Base-by-base conservation (phyloP, 305 asterid species). In the Petunia hybrid region DNA sequence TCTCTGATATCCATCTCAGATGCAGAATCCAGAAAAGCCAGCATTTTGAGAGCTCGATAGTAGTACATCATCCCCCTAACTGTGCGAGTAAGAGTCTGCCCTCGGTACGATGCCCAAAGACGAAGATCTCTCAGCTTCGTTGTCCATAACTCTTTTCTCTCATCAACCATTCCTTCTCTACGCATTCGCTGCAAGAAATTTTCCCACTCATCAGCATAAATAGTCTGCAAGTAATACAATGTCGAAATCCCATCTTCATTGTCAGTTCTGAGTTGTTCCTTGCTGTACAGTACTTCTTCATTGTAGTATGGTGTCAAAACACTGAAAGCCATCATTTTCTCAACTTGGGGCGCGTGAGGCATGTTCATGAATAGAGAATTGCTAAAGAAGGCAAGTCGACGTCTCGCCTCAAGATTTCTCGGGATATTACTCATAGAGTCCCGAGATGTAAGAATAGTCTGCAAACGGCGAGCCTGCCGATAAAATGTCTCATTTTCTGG, bases 31-130 rank as follows among this genome's bases (percentile, higher is more conserved):
- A 95, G 89, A 86, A 95, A 93, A 65, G 98, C 93, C 76, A 93
- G 94, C 96, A 95, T 87, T 90, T 93, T 92, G 77, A 95, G 98
- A 66, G 98, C 98, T 70, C 97, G 94, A 81, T 92, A 89, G 87
- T 95, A 95, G 85, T 95, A 95, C 98, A 95, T 94, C 98, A 92
- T 92, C 82, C 97, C 97, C 79, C 98, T 94, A 83, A 95, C 99
- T 0, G 99, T 96, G 43, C 99, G 96, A 56, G 91, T 79, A 79
- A 96, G 99, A 63, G 99, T 96, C 89, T 96, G 99, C 82, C 98
- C 99, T 87, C 99, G 89, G 89, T 88, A 94, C 51, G 99, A 96
- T 71, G 97, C 99, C 99, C 99, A 96, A 63, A 87, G 91, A 65
- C 98, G 91, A 82, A 96, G 98, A 83, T 96, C 99, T 88, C 94